phyloP scores from a whole-genome alignment of 306 rosid genomes.

The Quercus bicolor region DNA sequence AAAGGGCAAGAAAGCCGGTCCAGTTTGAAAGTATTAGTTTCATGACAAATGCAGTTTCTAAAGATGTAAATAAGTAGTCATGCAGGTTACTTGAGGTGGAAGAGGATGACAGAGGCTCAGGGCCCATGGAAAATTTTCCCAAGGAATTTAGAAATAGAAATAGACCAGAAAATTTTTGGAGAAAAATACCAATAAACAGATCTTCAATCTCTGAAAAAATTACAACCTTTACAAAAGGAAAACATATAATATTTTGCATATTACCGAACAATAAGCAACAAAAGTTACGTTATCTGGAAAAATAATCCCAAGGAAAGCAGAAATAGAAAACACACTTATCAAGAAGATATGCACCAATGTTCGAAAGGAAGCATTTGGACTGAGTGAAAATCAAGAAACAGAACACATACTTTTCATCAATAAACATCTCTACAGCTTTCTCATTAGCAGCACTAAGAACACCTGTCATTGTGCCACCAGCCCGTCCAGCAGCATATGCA shows the following conservation, averaged over 20 bases:
- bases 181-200: background rate
- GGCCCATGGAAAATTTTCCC: background rate
- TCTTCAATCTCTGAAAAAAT: background rate
- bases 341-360: background rate
- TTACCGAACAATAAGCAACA: background rate
- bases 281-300: background rate
- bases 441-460: conserved; percentile 99
- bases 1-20: background rate
- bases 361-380: background rate
- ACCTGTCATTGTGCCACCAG: conserved; percentile 99
- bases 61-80: background rate
- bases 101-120: background rate
- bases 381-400: background rate
- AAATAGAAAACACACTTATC: background rate
- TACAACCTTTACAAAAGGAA: background rate
- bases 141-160: background rate
- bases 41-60: background rate
- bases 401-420: conserved; percentile 71
- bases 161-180: background rate
- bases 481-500: conserved; percentile 94
- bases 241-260: background rate
- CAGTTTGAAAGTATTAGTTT: background rate
- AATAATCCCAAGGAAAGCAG: conserved; percentile 4
- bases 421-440: conserved; percentile 96
- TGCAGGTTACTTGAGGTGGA: background rate